These are phyloP conservation scores for Neurospora tetraspora DNA, from an alignment of 495 filamentous ascomycete genomes.

Conservation along the genomic window DNA sequence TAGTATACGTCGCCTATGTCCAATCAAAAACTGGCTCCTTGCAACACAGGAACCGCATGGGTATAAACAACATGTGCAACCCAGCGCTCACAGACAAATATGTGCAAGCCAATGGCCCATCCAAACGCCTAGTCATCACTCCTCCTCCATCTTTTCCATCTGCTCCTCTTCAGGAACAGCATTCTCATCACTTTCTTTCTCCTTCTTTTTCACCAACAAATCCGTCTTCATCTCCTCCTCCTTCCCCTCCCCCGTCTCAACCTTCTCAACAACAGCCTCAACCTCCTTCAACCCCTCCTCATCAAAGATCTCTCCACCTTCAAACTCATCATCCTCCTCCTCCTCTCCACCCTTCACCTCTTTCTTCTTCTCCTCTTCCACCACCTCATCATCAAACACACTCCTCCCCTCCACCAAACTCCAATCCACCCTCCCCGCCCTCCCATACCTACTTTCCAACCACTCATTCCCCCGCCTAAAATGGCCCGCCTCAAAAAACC, in stretches of 20 bases:
- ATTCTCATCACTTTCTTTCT: neutral
- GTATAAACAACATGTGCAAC: neutral
- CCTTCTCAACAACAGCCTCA: conserved; percentile 5
- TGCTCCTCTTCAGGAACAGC: neutral
- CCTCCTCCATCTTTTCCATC: neutral
- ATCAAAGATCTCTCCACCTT: conserved; percentile 9
- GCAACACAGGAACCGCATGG: neutral
- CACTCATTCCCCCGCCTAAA: conserved; percentile 87
- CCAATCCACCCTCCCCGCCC: conserved; percentile 78
- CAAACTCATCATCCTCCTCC: conserved; percentile 9
- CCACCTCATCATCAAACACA: conserved; percentile 8
- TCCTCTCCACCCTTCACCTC: conserved; percentile 1
- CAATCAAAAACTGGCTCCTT: neutral
- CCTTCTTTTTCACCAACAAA: conserved; percentile 1
- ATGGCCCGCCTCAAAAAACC: conserved; percentile 82
- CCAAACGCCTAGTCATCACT: neutral
- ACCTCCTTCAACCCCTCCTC: conserved; percentile 11
- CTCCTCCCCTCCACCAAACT: conserved; percentile 37
- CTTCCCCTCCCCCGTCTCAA: neutral
- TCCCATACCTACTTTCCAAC: conserved; percentile 67
- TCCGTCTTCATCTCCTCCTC: conserved; percentile 4
- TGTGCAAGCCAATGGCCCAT: neutral
- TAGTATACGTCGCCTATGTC: neutral
- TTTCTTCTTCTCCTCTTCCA: conserved; percentile 1
- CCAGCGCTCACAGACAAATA: neutral